Percentiles rank a stretch among this genome's conserved stretches.
Conservation (phyloP, 139 green algal genomes). For the Coelastrella sp. region DNA sequence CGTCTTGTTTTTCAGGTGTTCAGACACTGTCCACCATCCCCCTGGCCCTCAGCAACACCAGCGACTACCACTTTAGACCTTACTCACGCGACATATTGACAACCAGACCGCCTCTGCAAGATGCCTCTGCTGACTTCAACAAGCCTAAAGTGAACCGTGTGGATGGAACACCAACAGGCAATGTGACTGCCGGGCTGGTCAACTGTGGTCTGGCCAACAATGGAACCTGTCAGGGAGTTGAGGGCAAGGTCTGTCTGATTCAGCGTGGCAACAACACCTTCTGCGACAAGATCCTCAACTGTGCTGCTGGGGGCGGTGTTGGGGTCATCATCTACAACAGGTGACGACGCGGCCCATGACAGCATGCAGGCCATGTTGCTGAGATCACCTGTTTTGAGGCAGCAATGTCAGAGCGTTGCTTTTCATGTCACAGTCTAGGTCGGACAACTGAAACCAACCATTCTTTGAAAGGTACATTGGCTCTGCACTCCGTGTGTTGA, state of each 20-base stretch:
- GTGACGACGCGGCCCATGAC: too few relatives aligned
- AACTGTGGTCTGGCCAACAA: conserved; percentile 1
- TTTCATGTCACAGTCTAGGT: too few relatives aligned
- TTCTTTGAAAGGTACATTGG: too few relatives aligned
- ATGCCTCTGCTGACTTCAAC: background rate
- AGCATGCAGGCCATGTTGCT: too few relatives aligned
- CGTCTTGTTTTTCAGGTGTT: background rate
- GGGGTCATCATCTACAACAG: conserved; percentile 16
- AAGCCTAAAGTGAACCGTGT: background rate
- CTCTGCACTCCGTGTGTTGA: too few relatives aligned
- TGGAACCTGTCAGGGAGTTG: background rate
- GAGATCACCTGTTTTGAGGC: too few relatives aligned
- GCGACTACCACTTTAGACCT: background rate
- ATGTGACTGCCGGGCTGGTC: background rate
- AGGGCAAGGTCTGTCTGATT: conserved; percentile 32
- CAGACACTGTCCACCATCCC: conserved; percentile 23
- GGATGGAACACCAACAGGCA: conserved; percentile 6
- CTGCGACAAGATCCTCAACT: conserved; percentile 17
- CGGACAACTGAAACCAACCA: too few relatives aligned
- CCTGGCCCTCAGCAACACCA: background rate
- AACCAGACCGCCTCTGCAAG: background rate
- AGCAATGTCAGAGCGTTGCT: too few relatives aligned
- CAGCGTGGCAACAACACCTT: conserved; percentile 4
- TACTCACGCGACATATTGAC: background rate
- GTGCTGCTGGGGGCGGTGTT: background rate